Conservation (phyloP, 345 rosid genomes). For the Euphorbia pulcherrima region DNA sequence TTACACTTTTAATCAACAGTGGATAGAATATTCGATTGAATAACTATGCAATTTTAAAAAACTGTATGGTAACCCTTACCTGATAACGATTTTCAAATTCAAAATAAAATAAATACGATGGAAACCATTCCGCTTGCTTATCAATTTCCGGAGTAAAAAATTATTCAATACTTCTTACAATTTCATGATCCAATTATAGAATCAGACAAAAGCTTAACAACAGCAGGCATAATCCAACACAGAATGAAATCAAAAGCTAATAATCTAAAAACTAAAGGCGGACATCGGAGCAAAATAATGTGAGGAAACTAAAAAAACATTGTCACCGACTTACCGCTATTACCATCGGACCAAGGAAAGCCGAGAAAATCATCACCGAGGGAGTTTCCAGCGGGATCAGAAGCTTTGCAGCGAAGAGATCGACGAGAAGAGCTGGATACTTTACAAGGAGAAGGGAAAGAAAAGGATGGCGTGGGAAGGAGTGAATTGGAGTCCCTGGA, state of each 20-base stretch:
- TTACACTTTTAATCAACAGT: not conserved
- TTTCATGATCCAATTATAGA: not conserved
- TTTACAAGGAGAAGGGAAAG: conserved; percentile 18
- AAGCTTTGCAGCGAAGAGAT: conserved; percentile 43
- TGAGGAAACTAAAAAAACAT: not conserved
- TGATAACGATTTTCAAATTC: not conserved
- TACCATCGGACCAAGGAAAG: conserved; percentile 63
- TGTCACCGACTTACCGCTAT: conserved; percentile 36
- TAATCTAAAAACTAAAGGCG: not conserved
- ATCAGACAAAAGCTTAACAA: not conserved
- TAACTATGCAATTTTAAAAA: not conserved
- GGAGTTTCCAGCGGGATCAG: conserved; percentile 45
- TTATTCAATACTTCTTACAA: not conserved
- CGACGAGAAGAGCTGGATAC: conserved; percentile 39
- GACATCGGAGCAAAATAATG: not conserved
- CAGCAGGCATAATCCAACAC: too few species aligned
- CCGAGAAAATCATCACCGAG: conserved; percentile 58
- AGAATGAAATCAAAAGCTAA: not conserved
- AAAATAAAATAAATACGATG: not conserved
- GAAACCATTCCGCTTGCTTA: not conserved
- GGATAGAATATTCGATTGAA: not conserved
- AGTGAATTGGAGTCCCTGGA: conserved; percentile 23
- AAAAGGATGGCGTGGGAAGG: conserved; percentile 15
- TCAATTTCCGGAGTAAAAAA: not conserved
- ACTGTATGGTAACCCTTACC: not conserved